Conservation (phyloP, 2,329 filamentous ascomycete species). For the Colletotrichum sojae region DNA sequence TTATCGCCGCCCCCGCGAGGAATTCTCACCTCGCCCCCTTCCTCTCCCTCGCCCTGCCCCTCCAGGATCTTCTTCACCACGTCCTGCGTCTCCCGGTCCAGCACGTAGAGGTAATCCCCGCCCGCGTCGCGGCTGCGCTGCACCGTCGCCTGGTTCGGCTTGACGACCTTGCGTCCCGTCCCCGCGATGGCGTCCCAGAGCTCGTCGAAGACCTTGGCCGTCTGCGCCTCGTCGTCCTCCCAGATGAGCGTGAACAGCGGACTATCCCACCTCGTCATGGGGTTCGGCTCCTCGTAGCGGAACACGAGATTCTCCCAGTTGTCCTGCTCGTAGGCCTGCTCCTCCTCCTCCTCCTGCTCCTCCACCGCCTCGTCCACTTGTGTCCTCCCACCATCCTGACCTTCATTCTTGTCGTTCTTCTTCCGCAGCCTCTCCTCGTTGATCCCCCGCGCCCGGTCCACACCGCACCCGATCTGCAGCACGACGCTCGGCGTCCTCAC, state of each 20-base stretch:
- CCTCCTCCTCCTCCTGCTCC: conserved; percentile 41
- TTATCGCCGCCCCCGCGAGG: conserved; percentile 48
- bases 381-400: conserved; percentile 1
- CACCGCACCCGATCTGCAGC: conserved; percentile 73
- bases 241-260: conserved; percentile 85
- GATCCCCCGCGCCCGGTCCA: conserved; percentile 66
- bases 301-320: conserved; percentile 87
- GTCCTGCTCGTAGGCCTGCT: conserved; percentile 64
- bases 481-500: conserved; percentile 82
- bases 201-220: conserved; percentile 68
- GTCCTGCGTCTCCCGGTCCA: conserved; percentile 84
- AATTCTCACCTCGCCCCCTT: conserved; percentile 69
- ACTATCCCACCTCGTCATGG: conserved; percentile 87
- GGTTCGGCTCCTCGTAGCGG: conserved; percentile 88
- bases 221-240: conserved; percentile 78
- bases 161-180: conserved; percentile 73
- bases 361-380: conserved; percentile 54
- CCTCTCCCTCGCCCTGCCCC: conserved; percentile 75
- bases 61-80: conserved; percentile 79
- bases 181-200: conserved; percentile 83
- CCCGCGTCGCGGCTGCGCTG: conserved; percentile 73
- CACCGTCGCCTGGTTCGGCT: conserved; percentile 83
- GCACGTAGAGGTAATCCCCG: conserved; percentile 83
- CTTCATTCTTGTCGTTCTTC: conserved; percentile 37
- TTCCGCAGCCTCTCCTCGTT: conserved; percentile 72